These are phyloP conservation scores for Tulasnella sp. DNA, from an alignment of 768 basidiomycete species.

Conservation along the genomic window DNA sequence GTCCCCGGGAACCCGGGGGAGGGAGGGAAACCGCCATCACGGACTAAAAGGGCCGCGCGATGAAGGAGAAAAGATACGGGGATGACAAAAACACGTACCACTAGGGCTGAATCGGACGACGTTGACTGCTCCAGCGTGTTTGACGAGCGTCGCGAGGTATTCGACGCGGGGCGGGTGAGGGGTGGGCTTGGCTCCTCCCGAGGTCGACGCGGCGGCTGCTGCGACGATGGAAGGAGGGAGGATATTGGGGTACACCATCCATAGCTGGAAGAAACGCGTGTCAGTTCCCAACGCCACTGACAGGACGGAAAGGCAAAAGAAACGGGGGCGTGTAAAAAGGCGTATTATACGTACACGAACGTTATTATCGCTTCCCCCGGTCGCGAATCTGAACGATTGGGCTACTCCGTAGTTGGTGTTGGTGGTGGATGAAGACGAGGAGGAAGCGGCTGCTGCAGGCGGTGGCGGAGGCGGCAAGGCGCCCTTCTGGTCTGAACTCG, in stretches of 20 bases:
- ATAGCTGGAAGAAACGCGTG: constrained; percentile 46
- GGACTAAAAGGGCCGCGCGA: constrained; percentile 8
- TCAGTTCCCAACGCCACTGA: neutral
- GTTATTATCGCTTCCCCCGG: constrained; percentile 94
- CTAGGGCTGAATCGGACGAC: constrained; percentile 94
- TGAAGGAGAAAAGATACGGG: constrained; percentile 4
- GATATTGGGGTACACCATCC: constrained; percentile 93
- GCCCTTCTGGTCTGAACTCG: constrained; percentile 34
- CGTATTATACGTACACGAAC: constrained; percentile 32
- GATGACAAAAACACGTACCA: constrained; percentile 44
- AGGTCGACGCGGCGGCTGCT: constrained; percentile 30
- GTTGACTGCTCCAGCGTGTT: constrained; percentile 92
- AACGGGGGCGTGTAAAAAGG: neutral
- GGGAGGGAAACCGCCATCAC: neutral
- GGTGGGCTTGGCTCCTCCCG: constrained; percentile 29
- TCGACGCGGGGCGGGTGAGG: constrained; percentile 79
- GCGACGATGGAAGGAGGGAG: constrained; percentile 49
- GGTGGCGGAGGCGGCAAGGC: constrained; percentile 18
- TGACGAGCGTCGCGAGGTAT: constrained; percentile 86
- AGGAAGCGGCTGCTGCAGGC: neutral
- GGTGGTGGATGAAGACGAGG: neutral
- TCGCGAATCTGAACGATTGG: constrained; percentile 85
- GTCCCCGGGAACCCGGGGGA: neutral
- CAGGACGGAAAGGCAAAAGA: neutral
- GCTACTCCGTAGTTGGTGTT: constrained; percentile 39